Base-by-base conservation (phyloP, 371 early-diverging fungal species). In the Entomophthora muscae region DNA sequence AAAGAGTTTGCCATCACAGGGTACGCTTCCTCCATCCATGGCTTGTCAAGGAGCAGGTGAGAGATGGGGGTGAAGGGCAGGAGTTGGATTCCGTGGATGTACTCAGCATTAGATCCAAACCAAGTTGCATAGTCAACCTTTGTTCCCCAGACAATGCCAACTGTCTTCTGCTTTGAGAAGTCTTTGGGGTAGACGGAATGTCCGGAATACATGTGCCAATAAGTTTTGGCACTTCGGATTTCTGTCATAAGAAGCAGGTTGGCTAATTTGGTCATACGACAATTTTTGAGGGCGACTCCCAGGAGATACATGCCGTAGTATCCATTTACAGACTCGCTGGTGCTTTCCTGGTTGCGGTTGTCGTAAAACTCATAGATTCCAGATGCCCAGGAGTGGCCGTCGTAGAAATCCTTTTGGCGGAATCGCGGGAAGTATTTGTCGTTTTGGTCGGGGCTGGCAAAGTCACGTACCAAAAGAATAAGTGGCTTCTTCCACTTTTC, bases 21-120 rank as follows among this genome's bases (percentile, higher is more conserved):
- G 1, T 33, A 57, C 1, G 79, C 57, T 53, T 72, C 70, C 52
- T 72, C 70, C 0, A 76, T 66, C 83, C 83, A 83, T 66, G 79
- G 78, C 71, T 80, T 66, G 1, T 65, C 67, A 26, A 80, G 78
- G 70, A 81, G 78, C 61, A 73, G 70, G 32, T 66, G 71, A 2
- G 71, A 74, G 28, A 79, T 81, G 1, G 89, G 88, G 17, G 88
- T 87, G 67, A 85, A 83, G 0, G 89, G 88, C 26, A 89, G 68
- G 72, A 84, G 83, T 64, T 87, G 89, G 64, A 89, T 89, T 3
- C 89, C 85, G 67, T 83, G 84, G 55, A 89, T 85, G 58, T 68
- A 89, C 68, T 87, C 83, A 76, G 65, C 7, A 28, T 24, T 26
- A 10, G 31, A 32, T 24, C 7, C 28, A 33, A 56, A 31, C 56